Evolutionary conservation across 2,329 filamentous ascomycete species (phyloP), one percentile per base, ranked within the genome.

Genomic region (Aspergillus neoniger): DNA sequence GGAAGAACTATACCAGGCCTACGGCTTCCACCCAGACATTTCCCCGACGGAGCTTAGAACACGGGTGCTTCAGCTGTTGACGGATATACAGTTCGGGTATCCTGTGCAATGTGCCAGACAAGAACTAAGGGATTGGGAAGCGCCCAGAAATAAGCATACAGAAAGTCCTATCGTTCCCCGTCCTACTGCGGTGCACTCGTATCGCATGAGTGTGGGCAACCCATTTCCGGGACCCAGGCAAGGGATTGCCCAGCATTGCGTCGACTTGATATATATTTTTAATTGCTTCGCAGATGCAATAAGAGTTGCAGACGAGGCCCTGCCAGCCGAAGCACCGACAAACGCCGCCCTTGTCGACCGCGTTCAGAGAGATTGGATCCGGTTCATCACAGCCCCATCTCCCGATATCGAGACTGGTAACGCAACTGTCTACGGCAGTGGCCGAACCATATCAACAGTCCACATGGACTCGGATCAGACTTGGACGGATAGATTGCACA

Each of bases 71-170:
- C 39, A 44, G 4, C 23, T 55, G 38, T 43, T 55, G 14, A 44
- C 53, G 9, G 53, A 55, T n/a, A 47, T 55, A 28, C 52, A 55
- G 39, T 55, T 55, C 15, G 53, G 41, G 3, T 55, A 55, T 19
- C 53, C 39, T 4, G 53, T 55, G 9, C 53, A 55, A 7, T 17
- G 41, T 15, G 41, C 32, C 6, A 44, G 41, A 17, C 15, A 55
- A 28, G 53, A 55, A 25, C 25, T 55, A 28, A 55, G 32, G 23
- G 28, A 25, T 6, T 55, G 53, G 53, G 53, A 55, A 14, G 5
- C 1, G 8, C 9, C 53, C 10, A 32, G 9, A 1, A 1, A 21
- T 2, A 41, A 21, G 15, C 7, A 2, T 39, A 7, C 9, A 19
- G 39, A 36, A 32, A 23, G n/a, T 17, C 44, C 5, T 6, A 19